Evolutionary conservation across 495 filamentous ascomycete genomes (phyloP).

Genomic region (Penicillium cinerascens): DNA sequence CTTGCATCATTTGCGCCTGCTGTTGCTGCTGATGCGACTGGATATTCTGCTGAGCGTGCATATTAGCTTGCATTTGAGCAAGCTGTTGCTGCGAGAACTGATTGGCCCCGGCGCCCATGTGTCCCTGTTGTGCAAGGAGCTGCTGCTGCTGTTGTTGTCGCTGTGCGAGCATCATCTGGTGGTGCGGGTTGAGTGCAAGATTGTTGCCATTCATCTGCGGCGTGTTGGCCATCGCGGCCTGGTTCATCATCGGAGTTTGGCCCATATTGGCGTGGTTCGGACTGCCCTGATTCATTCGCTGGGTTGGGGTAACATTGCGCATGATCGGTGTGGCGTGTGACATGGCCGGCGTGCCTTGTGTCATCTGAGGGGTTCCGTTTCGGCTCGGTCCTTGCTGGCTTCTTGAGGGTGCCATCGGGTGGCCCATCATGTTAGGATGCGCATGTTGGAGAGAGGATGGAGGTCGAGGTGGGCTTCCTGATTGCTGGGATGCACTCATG

Average conservation of each 20-base stretch:
- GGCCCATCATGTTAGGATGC: conserved; percentile 61
- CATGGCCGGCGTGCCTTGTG: conserved; percentile 75
- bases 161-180: conserved; percentile 38
- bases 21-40: conserved; percentile 35
- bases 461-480: conserved; percentile 72
- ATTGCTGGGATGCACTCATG: conserved; percentile 69
- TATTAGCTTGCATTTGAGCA: conserved; percentile 42
- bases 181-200: conserved; percentile 40
- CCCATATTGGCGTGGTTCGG: conserved; percentile 58
- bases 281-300: conserved; percentile 69
- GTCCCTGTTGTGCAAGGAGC: conserved; percentile 46
- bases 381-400: conserved; percentile 77
- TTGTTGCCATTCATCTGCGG: conserved; percentile 37
- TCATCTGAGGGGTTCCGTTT: conserved; percentile 78
- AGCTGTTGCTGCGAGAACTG: conserved; percentile 48
- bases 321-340: conserved; percentile 66
- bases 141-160: conserved; percentile 50
- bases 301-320: conserved; percentile 65
- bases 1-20: conserved; percentile 30
- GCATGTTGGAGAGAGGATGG: conserved; percentile 73
- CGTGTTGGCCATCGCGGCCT: conserved; percentile 46
- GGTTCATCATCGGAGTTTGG: conserved; percentile 55
- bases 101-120: conserved; percentile 29
- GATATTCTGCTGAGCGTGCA: conserved; percentile 34
- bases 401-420: conserved; percentile 69